Evolutionary conservation across 2,329 filamentous ascomycete genomes (phyloP).

Genomic region (Epichloe scottii): DNA sequence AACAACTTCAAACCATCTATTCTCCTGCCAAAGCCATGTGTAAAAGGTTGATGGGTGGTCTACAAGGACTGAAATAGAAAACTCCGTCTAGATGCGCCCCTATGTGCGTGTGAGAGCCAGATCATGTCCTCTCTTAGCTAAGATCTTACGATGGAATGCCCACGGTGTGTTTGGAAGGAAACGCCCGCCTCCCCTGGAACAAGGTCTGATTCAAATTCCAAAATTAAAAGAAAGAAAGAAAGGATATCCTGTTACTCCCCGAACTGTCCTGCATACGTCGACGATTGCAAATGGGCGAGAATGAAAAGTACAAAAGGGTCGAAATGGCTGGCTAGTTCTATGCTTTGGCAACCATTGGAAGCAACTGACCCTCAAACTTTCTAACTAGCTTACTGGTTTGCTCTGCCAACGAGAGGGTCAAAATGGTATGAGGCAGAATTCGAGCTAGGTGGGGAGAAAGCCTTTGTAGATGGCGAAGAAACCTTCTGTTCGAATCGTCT

Average conservation of each 20-base stretch:
- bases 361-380: slow-evolving; percentile 53
- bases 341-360: slow-evolving; percentile 27
- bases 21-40: neutral
- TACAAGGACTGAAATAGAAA: slow-evolving; percentile 3
- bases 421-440: slow-evolving; percentile 88
- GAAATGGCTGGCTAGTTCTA: neutral
- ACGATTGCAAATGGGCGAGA: neutral
- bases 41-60: neutral
- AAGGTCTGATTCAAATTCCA: neutral
- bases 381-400: slow-evolving; percentile 92
- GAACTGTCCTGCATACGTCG: neutral
- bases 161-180: slow-evolving; percentile 5
- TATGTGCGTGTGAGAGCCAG: neutral
- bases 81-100: slow-evolving; percentile 8
- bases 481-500: slow-evolving; percentile 86
- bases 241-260: neutral
- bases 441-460: slow-evolving; percentile 89
- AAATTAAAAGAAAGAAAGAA: neutral
- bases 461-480: slow-evolving; percentile 94
- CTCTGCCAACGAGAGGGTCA: slow-evolving; percentile 86
- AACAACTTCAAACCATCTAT: neutral
- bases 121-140: neutral
- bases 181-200: neutral
- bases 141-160: slow-evolving; percentile 4
- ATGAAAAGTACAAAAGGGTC: neutral